Base-by-base conservation (phyloP, 202 grass and related monocot genomes). In the Cymbopogon flexuosus region DNA sequence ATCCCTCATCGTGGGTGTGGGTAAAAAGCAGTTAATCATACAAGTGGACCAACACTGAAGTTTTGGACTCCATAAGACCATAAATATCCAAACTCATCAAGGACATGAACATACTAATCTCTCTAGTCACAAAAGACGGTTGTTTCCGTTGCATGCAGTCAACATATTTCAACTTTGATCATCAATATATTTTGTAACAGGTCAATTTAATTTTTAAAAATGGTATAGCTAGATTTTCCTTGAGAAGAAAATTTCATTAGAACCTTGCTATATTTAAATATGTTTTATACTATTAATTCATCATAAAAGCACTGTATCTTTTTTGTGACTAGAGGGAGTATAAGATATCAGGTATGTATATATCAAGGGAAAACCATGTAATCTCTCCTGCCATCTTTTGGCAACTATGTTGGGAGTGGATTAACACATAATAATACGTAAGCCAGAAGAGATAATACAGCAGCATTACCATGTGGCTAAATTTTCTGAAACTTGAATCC, bases 401-500 rank as follows among this genome's bases (percentile, higher is more conserved):
- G 42, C 18, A 64, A 6, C 56, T 42, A 12, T 4, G 8, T 43
- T 41, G 45, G 22, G 35, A 82, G 34, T 76, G 52, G 23, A 71
- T 70, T 23, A 42, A 54, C 15, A 23, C 31, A 27, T 64, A 33
- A 58, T 73, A 29, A 37, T 23, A 36, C 2, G 12, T 45, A 41
- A 51, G 27, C 75, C 9, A 66, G 15, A 54, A 16, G 40, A 16
- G 29, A 42, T 74, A 80, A 35, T 31, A 54, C 15, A 63, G 19
- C 54, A 69, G 40, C 30, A 57, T 85, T 91, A 91, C 89, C 89
- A 88, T 91, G 21, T 60, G 14, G 49, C 63, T 83, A 35, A 59
- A 58, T 64, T 87, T 83, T 68, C 74, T 74, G 54, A 85, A 51
- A 62, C 69, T 83, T 71, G 78, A 73, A 79, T 81, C 89, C 14